phyloP scores from a whole-genome alignment of 1,139 yeast genomes.

The Blastobotrys ciferrii region DNA sequence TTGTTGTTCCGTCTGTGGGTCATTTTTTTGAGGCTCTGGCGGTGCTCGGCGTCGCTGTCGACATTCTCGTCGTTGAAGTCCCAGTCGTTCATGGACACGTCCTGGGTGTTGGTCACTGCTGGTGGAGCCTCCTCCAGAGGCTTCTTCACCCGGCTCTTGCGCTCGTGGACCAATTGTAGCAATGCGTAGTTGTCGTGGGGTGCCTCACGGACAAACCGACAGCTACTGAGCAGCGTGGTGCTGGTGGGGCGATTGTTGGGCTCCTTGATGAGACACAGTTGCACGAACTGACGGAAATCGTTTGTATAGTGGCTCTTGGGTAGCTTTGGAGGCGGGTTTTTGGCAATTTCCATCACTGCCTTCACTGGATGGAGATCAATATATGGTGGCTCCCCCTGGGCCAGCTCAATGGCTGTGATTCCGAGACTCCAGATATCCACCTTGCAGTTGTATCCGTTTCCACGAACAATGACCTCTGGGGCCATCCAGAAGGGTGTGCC shows the following conservation, averaged over 20 bases:
- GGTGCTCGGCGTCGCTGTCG: constrained; percentile 9
- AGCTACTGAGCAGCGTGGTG: constrained; percentile 22
- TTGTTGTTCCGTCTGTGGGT: neutral
- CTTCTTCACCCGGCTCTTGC: neutral
- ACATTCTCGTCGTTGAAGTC: constrained; percentile 15
- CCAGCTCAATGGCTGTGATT: constrained; percentile 54
- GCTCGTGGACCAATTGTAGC: constrained; percentile 1
- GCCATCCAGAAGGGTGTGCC: constrained; percentile 99
- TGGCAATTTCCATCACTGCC: constrained; percentile 70
- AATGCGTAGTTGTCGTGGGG: neutral
- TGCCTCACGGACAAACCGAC: constrained; percentile 9
- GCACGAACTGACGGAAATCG: constrained; percentile 58
- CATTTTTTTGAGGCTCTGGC: constrained; percentile 11
- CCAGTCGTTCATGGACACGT: constrained; percentile 12
- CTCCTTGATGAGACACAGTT: constrained; percentile 56
- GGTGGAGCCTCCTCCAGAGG: neutral
- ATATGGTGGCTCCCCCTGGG: constrained; percentile 79
- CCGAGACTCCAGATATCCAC: constrained; percentile 91
- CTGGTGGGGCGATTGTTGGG: constrained; percentile 46
- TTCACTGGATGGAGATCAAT: constrained; percentile 64
- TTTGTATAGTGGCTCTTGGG: constrained; percentile 43
- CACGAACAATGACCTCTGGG: constrained; percentile 80
- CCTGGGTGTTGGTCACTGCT: neutral
- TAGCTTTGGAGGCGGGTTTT: constrained; percentile 62
- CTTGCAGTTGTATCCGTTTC: constrained; percentile 82